These are phyloP conservation scores for Symbiodinium natans DNA, from an alignment of 73 alveolate species.

Conservation along the genomic window DNA sequence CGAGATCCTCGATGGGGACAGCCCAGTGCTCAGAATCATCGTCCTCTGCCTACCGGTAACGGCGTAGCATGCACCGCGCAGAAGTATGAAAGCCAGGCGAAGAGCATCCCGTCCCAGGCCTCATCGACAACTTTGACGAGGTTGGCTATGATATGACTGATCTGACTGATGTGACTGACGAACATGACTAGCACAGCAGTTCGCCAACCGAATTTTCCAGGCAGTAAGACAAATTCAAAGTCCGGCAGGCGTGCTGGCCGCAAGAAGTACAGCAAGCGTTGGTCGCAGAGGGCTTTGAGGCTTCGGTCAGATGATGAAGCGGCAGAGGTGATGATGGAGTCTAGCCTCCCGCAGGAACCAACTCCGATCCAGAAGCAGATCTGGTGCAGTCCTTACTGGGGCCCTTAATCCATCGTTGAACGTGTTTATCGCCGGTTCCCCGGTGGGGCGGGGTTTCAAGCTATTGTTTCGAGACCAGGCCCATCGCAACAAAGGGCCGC, in stretches of 20 bases:
- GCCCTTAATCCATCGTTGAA: too few species aligned
- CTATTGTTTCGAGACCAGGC: not conserved
- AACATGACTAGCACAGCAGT: too few species aligned
- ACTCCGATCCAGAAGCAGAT: slow-evolving; percentile 41
- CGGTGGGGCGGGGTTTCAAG: not conserved
- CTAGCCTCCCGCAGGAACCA: not conserved
- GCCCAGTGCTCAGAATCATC: not conserved
- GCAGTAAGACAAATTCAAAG: too few species aligned
- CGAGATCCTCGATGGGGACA: not conserved
- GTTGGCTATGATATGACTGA: not conserved
- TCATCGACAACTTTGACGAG: not conserved
- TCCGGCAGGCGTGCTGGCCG: not conserved
- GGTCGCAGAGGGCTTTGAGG: not conserved
- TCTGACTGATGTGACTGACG: too few species aligned
- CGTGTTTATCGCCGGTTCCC: not conserved
- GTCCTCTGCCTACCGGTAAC: too few species aligned
- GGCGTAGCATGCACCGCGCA: not conserved
- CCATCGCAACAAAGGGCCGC: slow-evolving; percentile 43
- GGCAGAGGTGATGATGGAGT: not conserved
- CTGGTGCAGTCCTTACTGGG: not conserved
- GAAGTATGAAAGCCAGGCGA: not conserved
- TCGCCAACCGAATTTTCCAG: too few species aligned
- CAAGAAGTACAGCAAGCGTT: not conserved
- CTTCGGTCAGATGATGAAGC: too few species aligned
- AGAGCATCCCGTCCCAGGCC: not conserved